Evolutionary conservation across 805 yeast genomes (phyloP).

Genomic region (Saccharomyces eubayanus): DNA sequence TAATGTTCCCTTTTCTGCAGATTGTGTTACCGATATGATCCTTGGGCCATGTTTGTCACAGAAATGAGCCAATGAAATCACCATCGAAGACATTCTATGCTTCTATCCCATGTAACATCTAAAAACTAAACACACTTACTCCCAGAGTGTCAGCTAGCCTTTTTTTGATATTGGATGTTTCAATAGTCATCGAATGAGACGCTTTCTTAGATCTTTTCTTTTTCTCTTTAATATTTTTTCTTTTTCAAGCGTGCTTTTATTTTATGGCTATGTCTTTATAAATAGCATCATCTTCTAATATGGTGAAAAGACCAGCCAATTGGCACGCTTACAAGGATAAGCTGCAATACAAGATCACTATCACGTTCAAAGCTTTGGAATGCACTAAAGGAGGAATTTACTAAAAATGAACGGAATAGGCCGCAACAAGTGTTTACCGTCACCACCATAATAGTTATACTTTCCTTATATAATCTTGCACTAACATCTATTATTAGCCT

Average conservation of each 20-base stretch:
- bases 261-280: neutral
- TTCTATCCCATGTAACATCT: neutral
- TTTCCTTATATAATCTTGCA: neutral
- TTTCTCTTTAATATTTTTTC: neutral
- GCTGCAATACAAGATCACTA: neutral
- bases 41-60: constrained; percentile 76
- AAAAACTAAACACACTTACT: neutral
- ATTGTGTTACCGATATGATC: constrained; percentile 55
- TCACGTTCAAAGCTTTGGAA: neutral
- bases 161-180: neutral
- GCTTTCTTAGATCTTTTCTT: neutral
- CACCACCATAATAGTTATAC: neutral
- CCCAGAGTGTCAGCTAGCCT: neutral
- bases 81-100: constrained; percentile 12
- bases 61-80: constrained; percentile 53
- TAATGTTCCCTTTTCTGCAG: constrained; percentile 11
- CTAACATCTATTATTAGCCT: neutral
- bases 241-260: neutral
- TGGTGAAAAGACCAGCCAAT: neutral
- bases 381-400: neutral
- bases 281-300: neutral
- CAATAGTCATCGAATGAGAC: neutral
- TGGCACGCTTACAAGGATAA: neutral
- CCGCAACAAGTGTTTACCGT: neutral
- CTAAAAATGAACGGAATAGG: neutral